These are phyloP conservation scores for Nosema muscidifuracis DNA, from an alignment of 371 early-diverging fungal species.

Conservation along the genomic window DNA sequence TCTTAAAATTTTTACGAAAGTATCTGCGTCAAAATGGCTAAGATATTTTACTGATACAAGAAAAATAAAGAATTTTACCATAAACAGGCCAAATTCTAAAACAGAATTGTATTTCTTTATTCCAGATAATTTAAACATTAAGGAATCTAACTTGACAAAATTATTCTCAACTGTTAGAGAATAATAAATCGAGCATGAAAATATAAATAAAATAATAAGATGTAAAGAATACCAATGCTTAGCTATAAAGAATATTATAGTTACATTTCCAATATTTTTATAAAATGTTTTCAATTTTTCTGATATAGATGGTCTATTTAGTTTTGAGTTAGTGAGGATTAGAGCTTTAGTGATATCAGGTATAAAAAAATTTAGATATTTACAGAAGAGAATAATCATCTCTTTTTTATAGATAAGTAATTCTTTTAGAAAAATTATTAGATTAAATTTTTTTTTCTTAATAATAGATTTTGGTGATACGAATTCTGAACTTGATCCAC, in stretches of 20 bases:
- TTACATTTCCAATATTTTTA: neutral
- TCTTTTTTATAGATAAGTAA: no score
- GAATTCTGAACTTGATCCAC: no score
- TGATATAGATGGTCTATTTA: neutral
- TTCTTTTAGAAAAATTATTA: no score
- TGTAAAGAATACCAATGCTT: conserved; percentile 5
- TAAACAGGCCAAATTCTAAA: no score
- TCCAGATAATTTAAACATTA: no score
- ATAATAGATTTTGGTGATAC: no score
- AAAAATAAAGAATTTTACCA: no score
- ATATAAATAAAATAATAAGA: neutral
- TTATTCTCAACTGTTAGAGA: neutral
- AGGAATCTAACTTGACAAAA: no score
- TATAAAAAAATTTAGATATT: neutral
- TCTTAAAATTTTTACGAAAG: neutral
- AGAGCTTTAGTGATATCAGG: neutral
- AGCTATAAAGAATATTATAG: neutral
- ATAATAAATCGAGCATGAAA: neutral
- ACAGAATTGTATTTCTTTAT: no score
- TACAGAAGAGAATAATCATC: neutral
- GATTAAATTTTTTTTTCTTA: no score
- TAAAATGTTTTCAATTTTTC: neutral
- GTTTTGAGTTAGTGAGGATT: neutral
- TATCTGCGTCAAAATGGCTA: neutral
- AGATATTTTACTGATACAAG: neutral